Percentiles rank a stretch among this genome's conserved stretches.
These are phyloP conservation scores for Nakazawaea populi DNA, from an alignment of 805 yeast genomes.

Conservation along the genomic window DNA sequence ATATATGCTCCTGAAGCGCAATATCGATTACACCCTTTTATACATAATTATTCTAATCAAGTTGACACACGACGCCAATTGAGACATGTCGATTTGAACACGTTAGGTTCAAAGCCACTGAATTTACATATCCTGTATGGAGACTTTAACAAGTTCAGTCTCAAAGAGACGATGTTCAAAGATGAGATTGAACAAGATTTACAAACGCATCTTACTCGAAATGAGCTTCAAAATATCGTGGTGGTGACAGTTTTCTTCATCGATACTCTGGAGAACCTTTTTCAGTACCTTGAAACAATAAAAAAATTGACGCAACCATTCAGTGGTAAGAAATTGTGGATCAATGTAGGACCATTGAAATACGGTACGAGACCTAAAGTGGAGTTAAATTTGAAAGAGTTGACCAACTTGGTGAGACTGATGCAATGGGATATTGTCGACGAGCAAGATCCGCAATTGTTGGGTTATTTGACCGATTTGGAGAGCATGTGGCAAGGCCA, in stretches of 20 bases:
- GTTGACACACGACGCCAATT: slow-evolving; percentile 40
- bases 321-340: slow-evolving; percentile 54
- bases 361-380: slow-evolving; percentile 82
- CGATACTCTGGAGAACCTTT: slow-evolving; percentile 86
- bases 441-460: slow-evolving; percentile 26
- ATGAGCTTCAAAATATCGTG: slow-evolving; percentile 39
- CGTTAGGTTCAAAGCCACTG: slow-evolving; percentile 30
- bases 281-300: slow-evolving; percentile 69
- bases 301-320: slow-evolving; percentile 31
- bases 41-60: slow-evolving; percentile 70
- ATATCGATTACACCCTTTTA: slow-evolving; percentile 38
- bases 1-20: slow-evolving; percentile 31
- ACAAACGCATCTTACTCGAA: slow-evolving; percentile 17
- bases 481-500: slow-evolving; percentile 73
- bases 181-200: too few relatives aligned
- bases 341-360: slow-evolving; percentile 87
- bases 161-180: too few relatives aligned
- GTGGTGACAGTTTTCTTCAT: slow-evolving; percentile 72
- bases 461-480: slow-evolving; percentile 64
- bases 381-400: slow-evolving; percentile 71
- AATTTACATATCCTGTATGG: slow-evolving; percentile 46
- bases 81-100: slow-evolving; percentile 31
- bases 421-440: slow-evolving; percentile 61
- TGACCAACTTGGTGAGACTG: slow-evolving; percentile 40
- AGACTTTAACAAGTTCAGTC: slow-evolving; percentile 54